Base-by-base conservation (phyloP, 1,139 yeast genomes). In the Yamadazyma atlantica region DNA sequence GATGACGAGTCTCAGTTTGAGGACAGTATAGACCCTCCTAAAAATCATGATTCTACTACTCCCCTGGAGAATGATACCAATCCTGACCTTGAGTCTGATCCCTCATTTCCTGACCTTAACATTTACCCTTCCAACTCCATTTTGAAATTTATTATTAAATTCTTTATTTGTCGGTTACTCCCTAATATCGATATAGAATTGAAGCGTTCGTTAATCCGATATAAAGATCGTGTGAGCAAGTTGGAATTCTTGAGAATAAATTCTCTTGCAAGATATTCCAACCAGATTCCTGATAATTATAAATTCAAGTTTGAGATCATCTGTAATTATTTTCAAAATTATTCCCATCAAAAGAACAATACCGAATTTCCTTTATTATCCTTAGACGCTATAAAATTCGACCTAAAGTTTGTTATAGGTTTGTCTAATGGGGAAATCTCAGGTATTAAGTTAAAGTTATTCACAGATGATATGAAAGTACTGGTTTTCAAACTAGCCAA, bases 121-220 rank as follows among this genome's bases (percentile, higher is more conserved):
- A 43, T 61, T 2, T 53, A 42, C 28, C 67, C 67, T 1, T 25
- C 40, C 2, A 53, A 51, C 31, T 27, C 23, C 14, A 4, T 54
- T 1, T 43, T 45, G 1, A 41, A 43, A 32, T 21, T 32, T 3
- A 7, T 57, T 0, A 46, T 47, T 9, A 44, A 46, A 33, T 40
- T 51, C 25, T 4, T 57, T 2, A 34, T 64, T 2, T 32, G 50
- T n/a, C 53, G 51, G 33, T n/a, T n/a, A n/a, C 30, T 62, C 1
- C 70, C 72, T 0, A 37, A 45, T 19, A 32, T 60, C 3, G 62
- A 61, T 39, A 30, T 63, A 9, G 71, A 64, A 43, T 37, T 64
- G 10, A 52, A 66, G 33, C 53, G 55, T 28, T 36, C 60, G 5
- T 29, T 39, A 1, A 21, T 64, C 2, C 27, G 29, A 4, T 16